phyloP scores from a whole-genome alignment of 31 red algal species.

The Asparagopsis taxiformis region DNA sequence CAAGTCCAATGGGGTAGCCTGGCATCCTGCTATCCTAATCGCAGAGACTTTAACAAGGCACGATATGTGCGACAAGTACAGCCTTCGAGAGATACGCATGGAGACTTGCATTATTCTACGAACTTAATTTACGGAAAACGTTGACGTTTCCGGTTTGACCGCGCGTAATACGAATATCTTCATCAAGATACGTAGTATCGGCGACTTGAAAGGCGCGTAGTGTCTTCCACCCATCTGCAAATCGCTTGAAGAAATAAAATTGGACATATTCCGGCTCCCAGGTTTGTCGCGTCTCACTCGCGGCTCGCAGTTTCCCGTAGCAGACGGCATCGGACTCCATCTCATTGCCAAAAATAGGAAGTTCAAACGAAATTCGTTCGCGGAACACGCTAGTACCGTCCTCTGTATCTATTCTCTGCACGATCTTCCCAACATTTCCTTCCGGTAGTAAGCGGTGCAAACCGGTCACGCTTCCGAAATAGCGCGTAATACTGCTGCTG shows the following conservation, averaged over 20 bases:
- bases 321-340: background rate
- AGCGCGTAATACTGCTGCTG: slow-evolving; percentile 35
- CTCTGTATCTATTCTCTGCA: slow-evolving; percentile 28
- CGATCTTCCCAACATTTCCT: slow-evolving; percentile 24
- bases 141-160: slow-evolving; percentile 52
- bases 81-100: too few species aligned
- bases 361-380: slow-evolving; percentile 28
- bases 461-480: slow-evolving; percentile 43
- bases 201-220: slow-evolving; percentile 49
- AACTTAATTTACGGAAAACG: slow-evolving; percentile 16
- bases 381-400: slow-evolving; percentile 31
- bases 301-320: slow-evolving; percentile 26
- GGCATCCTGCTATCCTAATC: too few species aligned
- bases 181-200: slow-evolving; percentile 50
- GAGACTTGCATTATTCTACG: too few species aligned
- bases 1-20: too few species aligned
- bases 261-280: slow-evolving; percentile 51
- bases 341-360: slow-evolving; percentile 35
- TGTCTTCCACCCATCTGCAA: slow-evolving; percentile 58
- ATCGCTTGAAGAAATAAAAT: slow-evolving; percentile 29
- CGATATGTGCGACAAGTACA: background rate
- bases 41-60: too few species aligned
- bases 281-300: slow-evolving; percentile 28
- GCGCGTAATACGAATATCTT: slow-evolving; percentile 41
- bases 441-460: slow-evolving; percentile 34